Base-by-base conservation (phyloP, 164 flowering plant species). In the Nymphaea thermarum region DNA sequence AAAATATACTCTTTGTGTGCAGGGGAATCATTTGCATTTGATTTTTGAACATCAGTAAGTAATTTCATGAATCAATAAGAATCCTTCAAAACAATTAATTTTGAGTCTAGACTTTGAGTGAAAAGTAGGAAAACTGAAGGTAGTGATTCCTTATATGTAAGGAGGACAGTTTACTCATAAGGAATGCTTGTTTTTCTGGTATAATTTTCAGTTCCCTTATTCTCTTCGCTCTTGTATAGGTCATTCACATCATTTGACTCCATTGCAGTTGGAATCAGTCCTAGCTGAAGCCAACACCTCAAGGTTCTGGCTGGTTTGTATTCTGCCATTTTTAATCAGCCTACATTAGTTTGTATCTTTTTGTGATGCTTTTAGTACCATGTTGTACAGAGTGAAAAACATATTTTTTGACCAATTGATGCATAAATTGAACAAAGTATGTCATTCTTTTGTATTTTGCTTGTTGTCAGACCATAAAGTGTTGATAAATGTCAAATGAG, bases 281-380 rank as follows among this genome's bases (percentile, higher is more conserved):
- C 82, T 94, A 73, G 86, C 88, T 14, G 97, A 94, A 80, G 95
- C 93, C 71, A 84, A 74, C 73, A 82, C 88, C 64, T 83, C 98
- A 66, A 88, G 79, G 75, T 86, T 77, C 71, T 91, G 98, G 98
- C 85, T 94, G 96, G 97, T 91, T 76, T 67, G 88, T 87, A 12
- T 71, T 60, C 5, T 51, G 4, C 2, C 64, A 3, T 6, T 8
- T n/a, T 7, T 5, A n/a, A 2, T 8, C 17, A 47, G 55, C 55
- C 55, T 47, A 6, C 55, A 2, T 2, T 47, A 47, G 7, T 47
- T 47, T 47, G 12, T 12, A 47, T 47, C 12, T 12, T 47, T 6
- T 7, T 12, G 12, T 12, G 7, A 47, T 47, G 12, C 7, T 47
- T 7, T 7, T 47, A 47, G 12, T 4, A 47, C 55, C 53, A 45